Evolutionary conservation across 2,329 filamentous ascomycete species (phyloP).

Genomic region (Colletotrichum cordylinicola): DNA sequence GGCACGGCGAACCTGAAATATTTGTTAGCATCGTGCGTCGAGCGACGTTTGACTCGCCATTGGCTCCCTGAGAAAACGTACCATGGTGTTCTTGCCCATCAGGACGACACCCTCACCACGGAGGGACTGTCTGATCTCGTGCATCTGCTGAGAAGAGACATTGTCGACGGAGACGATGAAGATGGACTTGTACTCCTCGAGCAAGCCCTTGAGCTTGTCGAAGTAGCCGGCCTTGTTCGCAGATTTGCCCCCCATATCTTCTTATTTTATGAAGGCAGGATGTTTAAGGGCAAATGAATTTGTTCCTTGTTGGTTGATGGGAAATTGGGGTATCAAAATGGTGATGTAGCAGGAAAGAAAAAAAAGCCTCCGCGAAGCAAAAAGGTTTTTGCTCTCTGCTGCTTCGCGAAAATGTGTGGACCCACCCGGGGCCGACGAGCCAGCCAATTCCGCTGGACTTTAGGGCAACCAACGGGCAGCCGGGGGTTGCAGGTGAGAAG

Average conservation of each 20-base stretch:
- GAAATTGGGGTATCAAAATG: conserved; percentile 24
- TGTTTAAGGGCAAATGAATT: conserved; percentile 84
- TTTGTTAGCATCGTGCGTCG: neutral
- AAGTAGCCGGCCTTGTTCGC: conserved; percentile 96
- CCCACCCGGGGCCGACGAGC: neutral
- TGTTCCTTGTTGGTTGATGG: conserved; percentile 22
- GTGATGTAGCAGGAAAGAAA: conserved; percentile 6
- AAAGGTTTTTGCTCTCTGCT: conserved; percentile 19
- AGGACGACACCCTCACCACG: conserved; percentile 92
- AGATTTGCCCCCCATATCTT: conserved; percentile 99
- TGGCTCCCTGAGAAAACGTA: conserved; percentile 44
- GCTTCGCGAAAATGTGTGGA: conserved; percentile 9
- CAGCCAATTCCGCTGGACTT: neutral
- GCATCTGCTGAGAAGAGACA: conserved; percentile 99
- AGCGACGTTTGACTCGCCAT: neutral
- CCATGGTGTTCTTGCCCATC: conserved; percentile 99
- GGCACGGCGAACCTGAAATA: conserved; percentile 83
- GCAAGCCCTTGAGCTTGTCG: conserved; percentile 97
- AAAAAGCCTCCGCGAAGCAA: neutral
- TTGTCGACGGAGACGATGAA: conserved; percentile 99
- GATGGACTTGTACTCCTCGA: conserved; percentile 96
- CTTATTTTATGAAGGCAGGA: conserved; percentile 89
- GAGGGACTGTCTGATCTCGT: conserved; percentile 96
- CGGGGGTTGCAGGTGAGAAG: neutral
- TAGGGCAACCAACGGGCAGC: neutral